These are phyloP conservation scores for Trametes villosa DNA, from an alignment of 768 basidiomycete species.

Conservation along the genomic window DNA sequence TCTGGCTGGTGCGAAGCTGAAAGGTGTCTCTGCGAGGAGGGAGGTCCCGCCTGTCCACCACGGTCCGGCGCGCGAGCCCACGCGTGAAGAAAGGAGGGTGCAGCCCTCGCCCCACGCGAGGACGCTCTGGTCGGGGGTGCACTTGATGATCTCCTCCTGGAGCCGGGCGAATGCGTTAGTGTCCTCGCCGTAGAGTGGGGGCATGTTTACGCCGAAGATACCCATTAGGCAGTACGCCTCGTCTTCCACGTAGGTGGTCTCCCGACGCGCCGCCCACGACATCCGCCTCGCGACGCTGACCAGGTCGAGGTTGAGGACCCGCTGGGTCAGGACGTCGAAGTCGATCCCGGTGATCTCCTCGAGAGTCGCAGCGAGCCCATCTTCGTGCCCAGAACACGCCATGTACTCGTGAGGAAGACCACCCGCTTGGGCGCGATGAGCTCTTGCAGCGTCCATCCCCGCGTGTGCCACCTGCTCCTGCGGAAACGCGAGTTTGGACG, in stretches of 20 bases:
- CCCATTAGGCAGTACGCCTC: conserved; percentile 12
- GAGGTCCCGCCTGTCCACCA: neutral
- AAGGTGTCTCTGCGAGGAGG: no score
- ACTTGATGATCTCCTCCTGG: conserved; percentile 11
- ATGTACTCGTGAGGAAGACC: neutral
- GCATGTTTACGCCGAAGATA: conserved; percentile 10
- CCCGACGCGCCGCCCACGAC: neutral
- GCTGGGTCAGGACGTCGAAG: neutral
- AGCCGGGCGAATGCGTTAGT: conserved; percentile 11
- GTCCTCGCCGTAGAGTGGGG: conserved; percentile 13
- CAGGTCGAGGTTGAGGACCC: neutral
- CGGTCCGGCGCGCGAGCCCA: neutral
- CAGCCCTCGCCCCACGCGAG: conserved; percentile 8
- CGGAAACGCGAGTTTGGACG: neutral
- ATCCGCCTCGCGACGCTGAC: conserved; percentile 1
- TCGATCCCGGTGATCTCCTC: neutral
- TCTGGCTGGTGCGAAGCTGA: neutral
- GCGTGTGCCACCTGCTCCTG: neutral
- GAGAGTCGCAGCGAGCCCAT: neutral
- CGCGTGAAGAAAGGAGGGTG: neutral
- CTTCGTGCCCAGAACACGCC: neutral
- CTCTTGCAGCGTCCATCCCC: conserved; percentile 6
- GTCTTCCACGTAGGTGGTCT: conserved; percentile 5
- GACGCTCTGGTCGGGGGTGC: conserved; percentile 14
- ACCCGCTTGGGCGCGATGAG: conserved; percentile 1